phyloP scores from a whole-genome alignment of 257 asterid species.

The Marsdenia floribunda region DNA sequence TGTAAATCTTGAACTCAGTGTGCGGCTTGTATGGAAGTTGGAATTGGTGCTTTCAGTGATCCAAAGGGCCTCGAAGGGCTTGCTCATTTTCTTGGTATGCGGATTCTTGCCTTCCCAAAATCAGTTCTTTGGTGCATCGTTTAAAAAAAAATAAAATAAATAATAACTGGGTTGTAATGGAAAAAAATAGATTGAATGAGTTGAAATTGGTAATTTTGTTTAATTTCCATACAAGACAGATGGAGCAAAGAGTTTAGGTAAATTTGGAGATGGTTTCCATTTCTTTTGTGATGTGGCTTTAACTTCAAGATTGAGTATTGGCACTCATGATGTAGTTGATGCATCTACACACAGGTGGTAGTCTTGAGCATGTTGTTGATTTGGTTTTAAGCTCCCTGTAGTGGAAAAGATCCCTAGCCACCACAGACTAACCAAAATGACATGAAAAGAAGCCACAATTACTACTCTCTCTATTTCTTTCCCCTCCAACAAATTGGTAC shows the following conservation, averaged over 20 bases:
- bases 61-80: slow-evolving; percentile 98
- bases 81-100: slow-evolving; percentile 91
- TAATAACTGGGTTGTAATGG: not conserved
- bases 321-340: not conserved
- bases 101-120: not conserved
- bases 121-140: not conserved
- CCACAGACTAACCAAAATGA: not conserved
- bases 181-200: not conserved
- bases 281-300: not conserved
- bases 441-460: not conserved
- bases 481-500: not conserved
- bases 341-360: not conserved
- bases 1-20: slow-evolving; percentile 43
- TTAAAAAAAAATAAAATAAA: not conserved
- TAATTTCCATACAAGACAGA: not conserved
- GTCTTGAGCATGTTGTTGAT: not conserved
- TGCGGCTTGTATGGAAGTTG: slow-evolving; percentile 91
- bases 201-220: no score
- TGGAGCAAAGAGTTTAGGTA: not conserved
- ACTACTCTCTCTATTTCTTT: not conserved
- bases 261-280: not conserved
- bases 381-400: not conserved
- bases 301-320: not conserved
- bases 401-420: no score
- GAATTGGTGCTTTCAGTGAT: slow-evolving; percentile 92